Evolutionary conservation across 495 filamentous ascomycete species (phyloP).

Genomic region (Rhypophila decipiens): DNA sequence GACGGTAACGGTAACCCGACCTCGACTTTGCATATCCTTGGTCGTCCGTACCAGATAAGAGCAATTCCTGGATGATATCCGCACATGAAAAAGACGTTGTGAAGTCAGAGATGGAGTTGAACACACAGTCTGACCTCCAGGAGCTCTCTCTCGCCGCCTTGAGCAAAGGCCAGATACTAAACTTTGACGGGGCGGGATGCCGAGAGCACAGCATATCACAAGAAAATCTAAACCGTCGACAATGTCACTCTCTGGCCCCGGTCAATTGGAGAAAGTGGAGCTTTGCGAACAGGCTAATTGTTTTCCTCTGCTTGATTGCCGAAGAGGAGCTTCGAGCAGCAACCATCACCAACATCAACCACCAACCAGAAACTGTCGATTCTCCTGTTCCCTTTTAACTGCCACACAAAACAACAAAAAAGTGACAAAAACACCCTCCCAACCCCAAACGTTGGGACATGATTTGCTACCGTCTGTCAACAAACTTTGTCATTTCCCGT

Average conservation of each 20-base stretch:
- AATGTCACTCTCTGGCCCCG: neutral
- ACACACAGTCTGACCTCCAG: no score
- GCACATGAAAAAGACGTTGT: no score
- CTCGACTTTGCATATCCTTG: no score
- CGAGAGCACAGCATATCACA: conserved; percentile 9
- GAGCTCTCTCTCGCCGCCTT: no score
- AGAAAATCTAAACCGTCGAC: neutral
- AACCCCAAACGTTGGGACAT: neutral
- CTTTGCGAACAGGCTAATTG: conserved; percentile 24
- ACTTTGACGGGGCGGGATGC: conserved; percentile 20
- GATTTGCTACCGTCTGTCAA: conserved; percentile 9
- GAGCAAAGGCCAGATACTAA: neutral
- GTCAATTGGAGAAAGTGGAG: conserved; percentile 5
- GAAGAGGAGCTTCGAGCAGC: neutral
- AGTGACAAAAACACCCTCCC: neutral
- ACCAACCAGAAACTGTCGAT: no score
- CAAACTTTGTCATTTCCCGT: conserved; percentile 15
- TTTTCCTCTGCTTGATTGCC: conserved; percentile 18
- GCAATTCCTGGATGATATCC: no score
- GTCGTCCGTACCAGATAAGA: no score
- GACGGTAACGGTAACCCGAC: no score
- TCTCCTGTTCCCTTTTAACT: no score
- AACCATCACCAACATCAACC: no score
- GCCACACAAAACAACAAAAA: neutral
- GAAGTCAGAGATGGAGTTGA: no score